Evolutionary conservation across 768 basidiomycete species (phyloP).

Genomic region (Boletus tomentosulus): DNA sequence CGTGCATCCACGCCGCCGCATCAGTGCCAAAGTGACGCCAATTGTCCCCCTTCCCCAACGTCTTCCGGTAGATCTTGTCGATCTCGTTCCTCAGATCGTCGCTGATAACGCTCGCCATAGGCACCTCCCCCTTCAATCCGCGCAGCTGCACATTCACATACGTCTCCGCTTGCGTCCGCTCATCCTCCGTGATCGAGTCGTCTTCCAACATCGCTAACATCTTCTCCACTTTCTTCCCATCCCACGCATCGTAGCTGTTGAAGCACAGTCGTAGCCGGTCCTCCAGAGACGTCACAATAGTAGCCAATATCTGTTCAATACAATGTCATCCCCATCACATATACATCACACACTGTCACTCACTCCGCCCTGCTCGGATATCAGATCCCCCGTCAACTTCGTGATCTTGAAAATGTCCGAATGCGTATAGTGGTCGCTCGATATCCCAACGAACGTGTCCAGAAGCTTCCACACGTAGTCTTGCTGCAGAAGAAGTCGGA

Average conservation of each 20-base stretch:
- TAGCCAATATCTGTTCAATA: not conserved
- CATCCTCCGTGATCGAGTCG: not conserved
- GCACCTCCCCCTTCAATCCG: not conserved
- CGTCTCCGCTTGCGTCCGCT: no score
- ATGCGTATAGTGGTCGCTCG: no score
- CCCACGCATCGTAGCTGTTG: not conserved
- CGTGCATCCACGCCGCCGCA: no score
- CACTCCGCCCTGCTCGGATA: not conserved
- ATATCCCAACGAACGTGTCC: no score
- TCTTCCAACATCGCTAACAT: not conserved
- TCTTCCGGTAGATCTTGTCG: not conserved
- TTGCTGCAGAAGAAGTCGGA: no score
- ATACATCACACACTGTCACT: no score
- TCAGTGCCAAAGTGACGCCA: no score
- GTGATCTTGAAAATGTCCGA: not conserved
- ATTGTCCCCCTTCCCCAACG: no score
- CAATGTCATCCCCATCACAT: no score
- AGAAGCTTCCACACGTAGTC: no score
- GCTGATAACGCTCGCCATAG: not conserved
- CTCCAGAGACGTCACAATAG: not conserved
- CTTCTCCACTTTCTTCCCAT: not conserved
- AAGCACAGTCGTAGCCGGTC: not conserved
- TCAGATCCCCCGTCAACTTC: not conserved
- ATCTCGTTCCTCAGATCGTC: not conserved
- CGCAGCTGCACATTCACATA: not conserved